Conservation (phyloP, 345 rosid species). For the Linum tenue region DNA sequence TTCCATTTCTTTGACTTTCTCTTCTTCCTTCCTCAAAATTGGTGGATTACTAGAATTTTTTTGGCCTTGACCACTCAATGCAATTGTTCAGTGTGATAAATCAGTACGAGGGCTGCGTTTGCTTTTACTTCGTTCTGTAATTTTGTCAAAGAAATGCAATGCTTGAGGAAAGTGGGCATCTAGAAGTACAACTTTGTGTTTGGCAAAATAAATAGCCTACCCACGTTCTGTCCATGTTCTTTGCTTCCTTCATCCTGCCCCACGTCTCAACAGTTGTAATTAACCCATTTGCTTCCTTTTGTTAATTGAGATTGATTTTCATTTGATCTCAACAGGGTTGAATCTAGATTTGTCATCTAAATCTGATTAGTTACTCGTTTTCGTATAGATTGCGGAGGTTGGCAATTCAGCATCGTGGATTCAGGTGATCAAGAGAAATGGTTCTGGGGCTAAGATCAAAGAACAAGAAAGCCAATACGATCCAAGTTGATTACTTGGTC, state of each 20-base stretch:
- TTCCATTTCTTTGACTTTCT: neutral
- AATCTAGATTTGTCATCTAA: slow-evolving; percentile 1
- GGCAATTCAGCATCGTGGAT: neutral
- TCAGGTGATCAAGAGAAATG: slow-evolving; percentile 22
- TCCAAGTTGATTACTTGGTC: slow-evolving; percentile 36
- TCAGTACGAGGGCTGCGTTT: slow-evolving; percentile 1
- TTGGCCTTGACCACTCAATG: neutral
- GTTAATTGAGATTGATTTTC: slow-evolving; percentile 1
- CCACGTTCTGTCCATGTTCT: slow-evolving; percentile 12
- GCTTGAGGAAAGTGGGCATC: slow-evolving; percentile 11
- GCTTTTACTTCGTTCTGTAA: neutral
- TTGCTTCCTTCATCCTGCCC: slow-evolving; percentile 3
- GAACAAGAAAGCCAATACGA: slow-evolving; percentile 32
- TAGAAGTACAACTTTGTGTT: slow-evolving; percentile 8
- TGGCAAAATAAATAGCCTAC: neutral
- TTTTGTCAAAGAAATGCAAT: slow-evolving; percentile 1
- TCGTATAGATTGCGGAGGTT: neutral
- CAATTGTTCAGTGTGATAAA: neutral
- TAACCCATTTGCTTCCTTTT: neutral
- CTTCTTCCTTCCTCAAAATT: neutral
- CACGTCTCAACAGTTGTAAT: neutral
- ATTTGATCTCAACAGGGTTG: neutral
- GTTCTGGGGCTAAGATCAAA: slow-evolving; percentile 59
- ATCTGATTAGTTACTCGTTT: neutral
- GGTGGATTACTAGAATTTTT: neutral